Evolutionary conservation across 2,329 filamentous ascomycete species (phyloP).

Genomic region (Helminthosporium solani): DNA sequence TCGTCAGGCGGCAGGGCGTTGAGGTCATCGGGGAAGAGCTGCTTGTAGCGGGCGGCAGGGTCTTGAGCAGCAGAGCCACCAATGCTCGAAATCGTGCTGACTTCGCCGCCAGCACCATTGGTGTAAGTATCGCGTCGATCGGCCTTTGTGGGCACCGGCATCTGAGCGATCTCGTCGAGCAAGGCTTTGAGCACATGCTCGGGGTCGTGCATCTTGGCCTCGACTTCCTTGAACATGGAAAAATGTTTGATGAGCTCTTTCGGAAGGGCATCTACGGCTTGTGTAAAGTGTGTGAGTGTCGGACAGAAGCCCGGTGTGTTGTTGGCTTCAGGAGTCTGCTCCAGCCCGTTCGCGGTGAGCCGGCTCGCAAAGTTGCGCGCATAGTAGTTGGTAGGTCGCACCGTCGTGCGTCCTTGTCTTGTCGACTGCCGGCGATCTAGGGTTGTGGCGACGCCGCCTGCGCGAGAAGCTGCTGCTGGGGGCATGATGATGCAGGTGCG

Average conservation of each 20-base stretch:
- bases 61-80: constrained; percentile 31
- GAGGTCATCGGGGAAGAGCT: constrained; percentile 30
- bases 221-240: constrained; percentile 93
- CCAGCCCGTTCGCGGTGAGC: constrained; percentile 36
- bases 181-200: constrained; percentile 79
- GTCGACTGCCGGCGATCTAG: constrained; percentile 44
- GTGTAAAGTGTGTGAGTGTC: constrained; percentile 75
- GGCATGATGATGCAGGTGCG: constrained; percentile 38
- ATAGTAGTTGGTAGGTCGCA: constrained; percentile 54
- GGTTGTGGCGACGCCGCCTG: constrained; percentile 19
- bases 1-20: constrained; percentile 34
- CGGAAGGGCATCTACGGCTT: constrained; percentile 86
- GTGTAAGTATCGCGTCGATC: constrained; percentile 28
- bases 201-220: constrained; percentile 90
- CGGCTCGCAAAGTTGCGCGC: constrained; percentile 49
- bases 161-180: constrained; percentile 61
- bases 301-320: constrained; percentile 59
- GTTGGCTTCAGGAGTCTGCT: constrained; percentile 41
- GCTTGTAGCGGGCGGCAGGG: constrained; percentile 20
- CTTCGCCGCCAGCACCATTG: constrained; percentile 38
- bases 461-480: constrained; percentile 36
- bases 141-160: constrained; percentile 46
- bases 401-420: constrained; percentile 49
- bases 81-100: constrained; percentile 44
- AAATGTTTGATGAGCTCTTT: constrained; percentile 96